Evolutionary conservation across 2,329 filamentous ascomycete genomes (phyloP).

Genomic region (Nectriaceae sp.): DNA sequence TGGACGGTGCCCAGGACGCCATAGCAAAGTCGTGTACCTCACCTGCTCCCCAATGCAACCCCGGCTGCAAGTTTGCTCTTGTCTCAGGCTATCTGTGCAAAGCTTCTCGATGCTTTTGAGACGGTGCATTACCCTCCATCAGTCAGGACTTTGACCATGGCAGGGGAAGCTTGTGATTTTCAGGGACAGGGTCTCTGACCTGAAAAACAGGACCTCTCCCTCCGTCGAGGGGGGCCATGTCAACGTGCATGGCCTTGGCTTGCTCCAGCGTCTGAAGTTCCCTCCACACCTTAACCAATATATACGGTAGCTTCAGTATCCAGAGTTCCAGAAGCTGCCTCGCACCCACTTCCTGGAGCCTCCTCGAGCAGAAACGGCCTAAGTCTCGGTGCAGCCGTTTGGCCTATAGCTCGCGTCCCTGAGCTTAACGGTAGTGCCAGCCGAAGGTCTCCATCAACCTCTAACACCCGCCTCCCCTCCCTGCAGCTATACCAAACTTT

Average conservation of each 20-base stretch:
- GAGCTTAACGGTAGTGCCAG: constrained; percentile 23
- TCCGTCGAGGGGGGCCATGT: constrained; percentile 24
- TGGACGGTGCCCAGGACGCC: neutral
- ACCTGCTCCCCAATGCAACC: neutral
- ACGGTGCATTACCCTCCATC: neutral
- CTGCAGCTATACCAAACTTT: constrained; percentile 18
- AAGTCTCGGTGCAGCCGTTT: constrained; percentile 21
- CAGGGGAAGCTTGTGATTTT: neutral
- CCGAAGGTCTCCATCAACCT: constrained; percentile 25
- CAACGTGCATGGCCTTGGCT: constrained; percentile 22
- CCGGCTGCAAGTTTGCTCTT: neutral
- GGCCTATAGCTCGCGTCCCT: constrained; percentile 19
- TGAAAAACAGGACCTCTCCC: constrained; percentile 18
- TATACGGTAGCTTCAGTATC: constrained; percentile 18
- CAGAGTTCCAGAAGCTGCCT: constrained; percentile 23
- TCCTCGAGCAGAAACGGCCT: constrained; percentile 29
- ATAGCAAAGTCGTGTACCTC: neutral
- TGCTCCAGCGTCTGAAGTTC: constrained; percentile 24
- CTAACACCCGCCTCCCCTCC: constrained; percentile 26
- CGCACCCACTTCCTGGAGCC: constrained; percentile 16
- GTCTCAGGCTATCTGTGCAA: constrained; percentile 21
- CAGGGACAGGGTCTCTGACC: constrained; percentile 20
- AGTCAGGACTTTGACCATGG: neutral
- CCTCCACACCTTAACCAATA: constrained; percentile 27
- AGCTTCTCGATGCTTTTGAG: constrained; percentile 26